A percentile compares a stretch with the other conserved stretches of the same genome.
phyloP scores from a whole-genome alignment of 176 grass and related monocot species.

The Rhynchospora breviuscula region DNA sequence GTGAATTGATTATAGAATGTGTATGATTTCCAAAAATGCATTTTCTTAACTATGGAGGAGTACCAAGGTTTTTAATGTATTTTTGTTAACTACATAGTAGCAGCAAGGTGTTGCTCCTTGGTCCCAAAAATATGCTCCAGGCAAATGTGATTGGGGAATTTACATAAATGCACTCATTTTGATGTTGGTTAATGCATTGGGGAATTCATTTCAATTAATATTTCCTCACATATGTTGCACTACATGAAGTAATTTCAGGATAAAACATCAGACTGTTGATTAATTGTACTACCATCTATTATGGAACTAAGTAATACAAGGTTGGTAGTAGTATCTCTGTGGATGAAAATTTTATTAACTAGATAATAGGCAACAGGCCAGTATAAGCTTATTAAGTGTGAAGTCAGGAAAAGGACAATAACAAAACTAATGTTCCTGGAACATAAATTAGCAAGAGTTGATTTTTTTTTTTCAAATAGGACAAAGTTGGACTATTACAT shows the following conservation, averaged over 20 bases:
- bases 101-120: not conserved
- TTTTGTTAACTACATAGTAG: too few species aligned
- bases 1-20: not conserved
- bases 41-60: not conserved
- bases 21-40: not conserved
- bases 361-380: not conserved
- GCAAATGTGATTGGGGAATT: not conserved
- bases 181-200: not conserved
- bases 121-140: not conserved
- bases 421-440: not conserved
- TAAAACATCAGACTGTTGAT: not conserved
- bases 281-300: not conserved
- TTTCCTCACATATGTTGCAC: not conserved
- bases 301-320: not conserved
- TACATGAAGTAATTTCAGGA: not conserved
- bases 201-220: slow-evolving; percentile 1
- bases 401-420: not conserved
- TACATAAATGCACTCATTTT: not conserved
- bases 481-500: not conserved
- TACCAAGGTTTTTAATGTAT: too few species aligned
- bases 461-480: not conserved
- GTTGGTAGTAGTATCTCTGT: not conserved
- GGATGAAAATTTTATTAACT: not conserved
- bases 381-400: not conserved
- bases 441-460: not conserved